Evolutionary conservation across 805 yeast species (phyloP), one percentile per base, ranked within the genome.

Genomic region (Groenewaldozyma tartarivorans): DNA sequence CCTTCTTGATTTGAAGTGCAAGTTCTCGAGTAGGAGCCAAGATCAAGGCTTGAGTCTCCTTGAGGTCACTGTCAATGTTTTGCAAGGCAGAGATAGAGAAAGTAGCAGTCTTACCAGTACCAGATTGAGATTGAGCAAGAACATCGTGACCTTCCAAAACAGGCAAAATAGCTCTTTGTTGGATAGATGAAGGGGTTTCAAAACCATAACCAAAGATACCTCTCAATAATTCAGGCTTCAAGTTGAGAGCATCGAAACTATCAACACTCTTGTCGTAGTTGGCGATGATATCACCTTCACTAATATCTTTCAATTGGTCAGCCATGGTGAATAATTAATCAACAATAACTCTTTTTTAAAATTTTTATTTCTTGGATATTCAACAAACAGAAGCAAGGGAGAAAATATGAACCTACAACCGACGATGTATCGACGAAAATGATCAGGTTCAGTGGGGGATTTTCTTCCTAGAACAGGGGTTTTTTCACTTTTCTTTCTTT

Each of bases 61-160:
- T 73, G 48, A 75, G 66, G 48, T 71, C 74, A 43, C 79, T 69
- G 53, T 90, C 95, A 41, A 92, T 74, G 48, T 76, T 83, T 66
- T 92, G 94, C 50, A 92, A 69, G 72, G 87, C 83, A 20, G 95
- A 90, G 51, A 92, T 90, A 49, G 96, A 75, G 72, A 92, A 92
- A 36, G 98, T 92, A 50, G 97, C 98, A 21, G 98, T 92, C 70
- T 92, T 92, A 67, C 98, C 98, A 38, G 98, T 92, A 67, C 98
- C 98, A 29, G 96, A 86, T 68, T 92, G 98, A 45, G 98, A 97
- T 69, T 92, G 98, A 46, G 98, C 98, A 49, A 92, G 77, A 41
- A 88, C 94, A 65, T 92, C 98, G 64, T 87, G 79, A 43, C 96
- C 96, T 58, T 79, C 80, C 55, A 87, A 81, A 64, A 92, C 88